These are phyloP conservation scores for Pseudogymnoascus sp. DNA, from an alignment of 2,329 filamentous ascomycete genomes.

Conservation along the genomic window DNA sequence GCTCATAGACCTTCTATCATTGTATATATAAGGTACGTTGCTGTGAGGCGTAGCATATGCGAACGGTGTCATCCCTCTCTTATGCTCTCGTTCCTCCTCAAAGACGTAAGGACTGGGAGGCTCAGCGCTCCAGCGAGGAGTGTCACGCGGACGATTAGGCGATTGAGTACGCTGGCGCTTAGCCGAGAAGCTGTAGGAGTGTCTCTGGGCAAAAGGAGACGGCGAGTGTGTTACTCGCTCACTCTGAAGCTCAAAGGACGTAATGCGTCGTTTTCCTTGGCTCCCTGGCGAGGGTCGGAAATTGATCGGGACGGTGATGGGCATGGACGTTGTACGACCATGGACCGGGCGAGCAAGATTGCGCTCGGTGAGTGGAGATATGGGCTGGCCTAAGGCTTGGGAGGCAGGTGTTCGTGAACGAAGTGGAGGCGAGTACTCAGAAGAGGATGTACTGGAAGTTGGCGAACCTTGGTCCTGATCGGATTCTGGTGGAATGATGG, in stretches of 20 bases:
- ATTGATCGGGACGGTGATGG: slow-evolving; percentile 34
- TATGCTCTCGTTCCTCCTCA: slow-evolving; percentile 21
- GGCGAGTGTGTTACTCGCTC: slow-evolving; percentile 19
- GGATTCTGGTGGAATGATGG: slow-evolving; percentile 35
- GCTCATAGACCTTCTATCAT: not conserved
- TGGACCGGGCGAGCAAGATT: slow-evolving; percentile 38
- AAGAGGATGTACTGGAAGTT: slow-evolving; percentile 27
- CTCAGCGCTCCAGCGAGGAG: slow-evolving; percentile 45
- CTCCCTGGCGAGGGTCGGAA: slow-evolving; percentile 31
- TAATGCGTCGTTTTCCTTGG: slow-evolving; percentile 38
- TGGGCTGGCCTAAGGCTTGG: slow-evolving; percentile 13
- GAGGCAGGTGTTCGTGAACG: slow-evolving; percentile 25
- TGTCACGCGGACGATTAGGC: slow-evolving; percentile 45
- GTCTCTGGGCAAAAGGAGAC: slow-evolving; percentile 2
- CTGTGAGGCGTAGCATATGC: slow-evolving; percentile 73
- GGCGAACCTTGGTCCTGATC: slow-evolving; percentile 23
- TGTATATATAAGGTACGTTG: slow-evolving; percentile 40
- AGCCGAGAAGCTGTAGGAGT: slow-evolving; percentile 8
- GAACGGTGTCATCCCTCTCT: slow-evolving; percentile 48
- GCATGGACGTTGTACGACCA: slow-evolving; percentile 47
- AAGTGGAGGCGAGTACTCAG: slow-evolving; percentile 21
- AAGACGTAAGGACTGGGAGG: slow-evolving; percentile 24
- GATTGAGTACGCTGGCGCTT: slow-evolving; percentile 43
- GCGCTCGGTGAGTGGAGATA: slow-evolving; percentile 23
- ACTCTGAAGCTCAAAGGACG: slow-evolving; percentile 34